These are phyloP conservation scores for Diaporthe batatas DNA, from an alignment of 2,329 filamentous ascomycete genomes.

Conservation along the genomic window DNA sequence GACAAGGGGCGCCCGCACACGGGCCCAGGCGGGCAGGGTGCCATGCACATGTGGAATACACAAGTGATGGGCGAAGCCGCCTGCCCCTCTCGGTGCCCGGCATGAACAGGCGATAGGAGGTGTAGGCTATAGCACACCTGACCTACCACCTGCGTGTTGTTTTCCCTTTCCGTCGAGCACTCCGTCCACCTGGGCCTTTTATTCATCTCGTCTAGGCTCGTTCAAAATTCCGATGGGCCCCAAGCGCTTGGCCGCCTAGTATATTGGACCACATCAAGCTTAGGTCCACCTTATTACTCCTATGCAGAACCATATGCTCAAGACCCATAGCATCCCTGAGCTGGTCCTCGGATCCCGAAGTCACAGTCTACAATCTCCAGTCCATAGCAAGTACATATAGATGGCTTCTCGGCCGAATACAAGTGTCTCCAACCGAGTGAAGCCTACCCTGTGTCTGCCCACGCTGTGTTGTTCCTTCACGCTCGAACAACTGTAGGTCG, in stretches of 20 bases:
- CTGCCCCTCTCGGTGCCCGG: slow-evolving; percentile 13
- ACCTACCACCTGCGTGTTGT: slow-evolving; percentile 11
- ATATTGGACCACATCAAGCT: slow-evolving; percentile 6
- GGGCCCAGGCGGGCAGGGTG: slow-evolving; percentile 24
- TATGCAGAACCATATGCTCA: slow-evolving; percentile 14
- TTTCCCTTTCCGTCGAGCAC: slow-evolving; percentile 19
- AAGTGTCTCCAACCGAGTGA: slow-evolving; percentile 4
- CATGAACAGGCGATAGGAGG: slow-evolving; percentile 5
- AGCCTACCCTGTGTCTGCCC: slow-evolving; percentile 18
- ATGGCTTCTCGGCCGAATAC: slow-evolving; percentile 35
- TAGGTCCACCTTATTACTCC: slow-evolving; percentile 10
- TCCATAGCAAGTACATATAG: slow-evolving; percentile 21
- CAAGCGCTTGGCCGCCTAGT: slow-evolving; percentile 24
- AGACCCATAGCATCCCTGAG: slow-evolving; percentile 10
- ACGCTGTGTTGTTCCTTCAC: slow-evolving; percentile 7
- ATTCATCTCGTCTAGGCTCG: slow-evolving; percentile 15
- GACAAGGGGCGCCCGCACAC: neutral
- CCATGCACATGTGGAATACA: slow-evolving; percentile 9
- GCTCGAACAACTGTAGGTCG: slow-evolving; percentile 20
- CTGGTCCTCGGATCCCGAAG: slow-evolving; percentile 24
- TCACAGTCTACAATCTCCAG: slow-evolving; percentile 19
- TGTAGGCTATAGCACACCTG: slow-evolving; percentile 27
- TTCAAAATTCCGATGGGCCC: slow-evolving; percentile 28
- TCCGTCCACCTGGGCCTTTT: slow-evolving; percentile 14
- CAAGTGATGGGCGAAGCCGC: neutral